Conservation (phyloP, 805 yeast species). For the Yamadazyma phyllophila region DNA sequence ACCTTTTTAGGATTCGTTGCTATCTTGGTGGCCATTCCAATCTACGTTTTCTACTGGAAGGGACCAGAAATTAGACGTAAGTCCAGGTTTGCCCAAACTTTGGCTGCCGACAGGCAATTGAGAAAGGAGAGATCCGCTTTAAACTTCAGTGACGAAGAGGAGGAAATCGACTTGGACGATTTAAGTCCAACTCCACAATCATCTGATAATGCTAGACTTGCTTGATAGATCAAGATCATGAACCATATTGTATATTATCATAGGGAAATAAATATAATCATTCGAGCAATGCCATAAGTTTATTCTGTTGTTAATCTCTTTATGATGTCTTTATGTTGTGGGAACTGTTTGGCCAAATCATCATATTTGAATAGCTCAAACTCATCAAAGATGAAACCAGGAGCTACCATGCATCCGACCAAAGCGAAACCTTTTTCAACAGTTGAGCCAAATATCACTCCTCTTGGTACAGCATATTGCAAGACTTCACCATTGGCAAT, state of each 20-base stretch:
- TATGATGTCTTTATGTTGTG: constrained; percentile 19
- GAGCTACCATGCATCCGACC: constrained; percentile 24
- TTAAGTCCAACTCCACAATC: constrained; percentile 6
- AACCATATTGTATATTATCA: not conserved
- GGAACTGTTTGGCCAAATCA: constrained; percentile 17
- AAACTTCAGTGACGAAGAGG: constrained; percentile 8
- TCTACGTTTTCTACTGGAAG: constrained; percentile 39
- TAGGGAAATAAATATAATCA: not conserved
- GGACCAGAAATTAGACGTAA: constrained; percentile 35
- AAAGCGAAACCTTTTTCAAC: constrained; percentile 20
- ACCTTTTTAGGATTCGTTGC: constrained; percentile 37
- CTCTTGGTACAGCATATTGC: constrained; percentile 21
- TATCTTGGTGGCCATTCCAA: constrained; percentile 31
- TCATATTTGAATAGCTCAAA: constrained; percentile 18
- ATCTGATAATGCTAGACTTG: constrained; percentile 4
- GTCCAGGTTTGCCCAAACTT: constrained; percentile 37
- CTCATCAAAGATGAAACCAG: constrained; percentile 23
- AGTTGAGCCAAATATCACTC: constrained; percentile 21
- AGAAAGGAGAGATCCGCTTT: constrained; percentile 10
- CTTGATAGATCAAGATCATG: not conserved
- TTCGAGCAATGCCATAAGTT: not conserved
- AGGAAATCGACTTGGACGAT: constrained; percentile 11
- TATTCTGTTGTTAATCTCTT: constrained; percentile 15
- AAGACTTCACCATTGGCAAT: constrained; percentile 17
- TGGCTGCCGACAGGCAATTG: constrained; percentile 27